Base-by-base conservation (phyloP, 225 moss, liverwort and hornwort genomes). In the Straminergon stramineum region DNA sequence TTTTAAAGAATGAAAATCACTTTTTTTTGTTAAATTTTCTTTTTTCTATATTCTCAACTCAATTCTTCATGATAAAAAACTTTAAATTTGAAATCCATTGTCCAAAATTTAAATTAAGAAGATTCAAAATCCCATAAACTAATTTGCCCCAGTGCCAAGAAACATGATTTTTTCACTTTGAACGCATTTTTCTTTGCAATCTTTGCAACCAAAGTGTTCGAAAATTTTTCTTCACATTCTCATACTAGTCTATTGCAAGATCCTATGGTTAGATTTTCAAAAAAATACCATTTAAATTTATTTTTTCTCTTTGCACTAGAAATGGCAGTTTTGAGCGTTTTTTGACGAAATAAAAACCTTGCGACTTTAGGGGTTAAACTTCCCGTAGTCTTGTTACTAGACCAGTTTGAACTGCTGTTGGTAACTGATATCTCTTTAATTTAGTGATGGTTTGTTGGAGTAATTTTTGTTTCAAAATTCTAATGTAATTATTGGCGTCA, bases 401-500 rank as follows among this genome's bases (percentile, higher is more conserved):
- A 57, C n/a, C 39, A 57, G 8, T 69, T 18, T 30, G 71, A 57
- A 71, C 5, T 39, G 71, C 32, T 41, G 22, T 85, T 56, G 71
- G 57, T 90, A 48, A 34, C 64, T 35, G 7, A 69, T 45, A 14
- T 56, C 28, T 75, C 14, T 5, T 21, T 39, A 7, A 67, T 74
- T 78, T 69, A 58, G 60, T 51, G 58, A 82, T 43, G 58, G 7
- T 41, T 32, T 85, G 34, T 58, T 78, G 32, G 31, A 87, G 77
- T 82, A 48, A 7, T 60, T 21, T 88, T 28, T 48, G 45, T 31
- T 41, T n/a, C 76, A 73, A 31, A 73, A 61, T 89, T 39, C 86
- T 90, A 21, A 71, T 60, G 85, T 45, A 61, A 62, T 31, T 58
- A 51, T 82, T 80, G 88, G 73, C 19, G 86, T 70, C 95, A 98